phyloP scores from a whole-genome alignment of 208 protist genomes.

The Leishmania braziliensis region DNA sequence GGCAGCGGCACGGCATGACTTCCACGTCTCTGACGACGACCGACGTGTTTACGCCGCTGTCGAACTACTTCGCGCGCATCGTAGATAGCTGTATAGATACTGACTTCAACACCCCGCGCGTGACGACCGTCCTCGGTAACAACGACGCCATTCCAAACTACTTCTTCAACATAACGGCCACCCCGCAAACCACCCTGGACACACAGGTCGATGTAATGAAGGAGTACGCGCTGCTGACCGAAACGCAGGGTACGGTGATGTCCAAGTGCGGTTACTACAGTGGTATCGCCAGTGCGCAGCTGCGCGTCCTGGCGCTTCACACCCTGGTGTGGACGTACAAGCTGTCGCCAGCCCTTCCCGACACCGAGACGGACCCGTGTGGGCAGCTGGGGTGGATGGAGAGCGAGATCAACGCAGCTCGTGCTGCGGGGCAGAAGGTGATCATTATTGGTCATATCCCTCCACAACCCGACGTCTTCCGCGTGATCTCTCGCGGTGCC shows the following conservation, averaged over 20 bases:
- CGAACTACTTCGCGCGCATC: constrained; percentile 20
- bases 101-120: constrained; percentile 3
- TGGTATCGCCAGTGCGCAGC: constrained; percentile 20
- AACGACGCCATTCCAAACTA: constrained; percentile 83
- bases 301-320: constrained; percentile 62
- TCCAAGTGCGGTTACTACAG: constrained; percentile 65
- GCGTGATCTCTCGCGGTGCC: constrained; percentile 31
- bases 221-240: constrained; percentile 32
- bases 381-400: constrained; percentile 71
- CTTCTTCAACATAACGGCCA: constrained; percentile 40
- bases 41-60: constrained; percentile 25
- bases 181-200: constrained; percentile 30
- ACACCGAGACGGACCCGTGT: constrained; percentile 67
- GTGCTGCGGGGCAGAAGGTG: constrained; percentile 47
- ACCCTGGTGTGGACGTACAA: constrained; percentile 69
- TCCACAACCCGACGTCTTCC: constrained; percentile 54
- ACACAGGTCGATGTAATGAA: constrained; percentile 35
- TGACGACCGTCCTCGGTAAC: constrained; percentile 58
- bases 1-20: constrained; percentile 66
- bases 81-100: background rate
- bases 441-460: constrained; percentile 84
- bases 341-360: constrained; percentile 41
- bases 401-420: constrained; percentile 41
- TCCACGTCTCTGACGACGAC: constrained; percentile 20
- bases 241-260: constrained; percentile 35